These are phyloP conservation scores for Geranomyces variabilis DNA, from an alignment of 192 early-diverging fungal species.

Conservation along the genomic window DNA sequence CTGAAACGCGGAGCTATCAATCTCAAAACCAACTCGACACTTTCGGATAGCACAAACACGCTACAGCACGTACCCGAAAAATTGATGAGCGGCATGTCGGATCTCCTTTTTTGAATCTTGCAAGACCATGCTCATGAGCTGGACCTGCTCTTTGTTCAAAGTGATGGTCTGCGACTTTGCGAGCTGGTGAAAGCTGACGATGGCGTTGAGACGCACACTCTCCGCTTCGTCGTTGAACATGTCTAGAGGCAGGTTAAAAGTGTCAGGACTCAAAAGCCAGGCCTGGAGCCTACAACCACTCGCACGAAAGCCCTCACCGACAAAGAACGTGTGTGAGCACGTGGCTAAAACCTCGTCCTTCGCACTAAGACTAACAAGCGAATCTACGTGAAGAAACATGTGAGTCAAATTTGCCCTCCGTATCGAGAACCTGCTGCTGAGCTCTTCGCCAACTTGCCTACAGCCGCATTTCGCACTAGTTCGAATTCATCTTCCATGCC, in stretches of 20 bases:
- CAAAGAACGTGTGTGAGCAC: background rate
- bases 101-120: conserved; percentile 73
- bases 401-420: too few relatives aligned
- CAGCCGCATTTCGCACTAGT: conserved; percentile 82
- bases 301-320: background rate
- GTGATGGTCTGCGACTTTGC: conserved; percentile 57
- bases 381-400: background rate
- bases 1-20: background rate
- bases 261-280: conserved; percentile 75
- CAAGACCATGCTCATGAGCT: conserved; percentile 73
- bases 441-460: conserved; percentile 56
- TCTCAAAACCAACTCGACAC: background rate
- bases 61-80: conserved; percentile 62
- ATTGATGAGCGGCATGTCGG: conserved; percentile 71
- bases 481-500: conserved; percentile 95
- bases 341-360: background rate
- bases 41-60: background rate
- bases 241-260: conserved; percentile 57
- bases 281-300: background rate
- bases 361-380: background rate
- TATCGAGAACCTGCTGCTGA: too few relatives aligned
- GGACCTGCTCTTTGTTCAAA: conserved; percentile 74
- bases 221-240: conserved; percentile 98
- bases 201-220: conserved; percentile 78
- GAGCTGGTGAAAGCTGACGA: conserved; percentile 75